Evolutionary conservation across 805 yeast genomes (phyloP), one percentile per base, ranked within the genome.

Genomic region (Saturnispora dispora): DNA sequence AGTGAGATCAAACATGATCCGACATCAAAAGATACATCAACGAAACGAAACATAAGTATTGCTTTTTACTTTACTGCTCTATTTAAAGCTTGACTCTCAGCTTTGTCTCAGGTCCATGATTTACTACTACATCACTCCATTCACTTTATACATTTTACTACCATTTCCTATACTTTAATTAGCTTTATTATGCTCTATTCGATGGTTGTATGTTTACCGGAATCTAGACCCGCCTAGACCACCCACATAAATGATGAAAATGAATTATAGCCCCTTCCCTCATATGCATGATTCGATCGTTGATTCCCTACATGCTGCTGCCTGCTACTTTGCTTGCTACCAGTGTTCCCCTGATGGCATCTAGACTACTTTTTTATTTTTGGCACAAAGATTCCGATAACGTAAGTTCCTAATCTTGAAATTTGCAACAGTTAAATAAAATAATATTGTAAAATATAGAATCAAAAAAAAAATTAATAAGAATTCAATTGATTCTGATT

Each of bases 1-100:
- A 17, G 89, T 90, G 20, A 78, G 87, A 61, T 80, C 88, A 40
- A 90, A 88, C 61, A 80, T 88, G 81, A 80, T 84, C 5, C 73
- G 96, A 54, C 96, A 88, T 65, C 76, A 78, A 56, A 79, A 80
- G 61, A 73, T 86, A 42, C 96, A 88, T 48, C 49, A 60, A 45
- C 33, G 33, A 30, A 30, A 30, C 33, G 4, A 10, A 30, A 30
- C 33, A 30, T 30, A 30, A 30, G 8, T 13, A 2, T 2, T 30
- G 33, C 33, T 30, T 30, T 30, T 30, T 33, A 25, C 28, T 25
- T 9, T 25, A 25, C 33, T 8, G 33, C n/a, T 30, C 15, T 30
- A 25, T 25, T 6, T 25, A 25, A 9, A 1, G 28, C 33, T 13
- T 30, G 33, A 5, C 33, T 9, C 33, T 9, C 15, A 30, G 15